These are phyloP conservation scores for Neospora caninum DNA, from an alignment of 169 alveolate genomes.

Conservation along the genomic window DNA sequence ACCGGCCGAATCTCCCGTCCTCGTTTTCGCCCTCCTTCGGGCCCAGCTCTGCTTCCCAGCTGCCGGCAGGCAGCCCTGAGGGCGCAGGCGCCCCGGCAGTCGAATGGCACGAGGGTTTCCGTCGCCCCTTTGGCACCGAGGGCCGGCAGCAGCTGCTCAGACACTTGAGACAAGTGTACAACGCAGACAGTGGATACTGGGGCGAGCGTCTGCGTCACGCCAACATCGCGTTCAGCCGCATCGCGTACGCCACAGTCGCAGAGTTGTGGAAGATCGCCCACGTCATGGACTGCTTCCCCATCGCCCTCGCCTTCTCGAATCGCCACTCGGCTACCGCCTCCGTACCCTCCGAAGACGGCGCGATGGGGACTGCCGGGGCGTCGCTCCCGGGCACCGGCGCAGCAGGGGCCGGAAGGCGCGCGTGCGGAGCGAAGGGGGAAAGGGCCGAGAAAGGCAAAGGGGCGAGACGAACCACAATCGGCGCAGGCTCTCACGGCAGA, in stretches of 20 bases:
- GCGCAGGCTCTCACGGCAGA: neutral
- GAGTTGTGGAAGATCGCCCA: constrained; percentile 63
- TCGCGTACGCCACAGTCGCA: constrained; percentile 64
- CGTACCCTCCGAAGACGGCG: neutral
- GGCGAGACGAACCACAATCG: neutral
- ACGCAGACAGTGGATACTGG: constrained; percentile 62
- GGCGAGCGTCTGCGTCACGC: constrained; percentile 44
- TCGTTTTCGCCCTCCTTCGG: neutral
- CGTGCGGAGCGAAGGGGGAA: neutral
- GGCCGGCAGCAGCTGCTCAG: constrained; percentile 64
- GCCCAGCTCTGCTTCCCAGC: neutral
- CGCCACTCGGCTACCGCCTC: constrained; percentile 17
- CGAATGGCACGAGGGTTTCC: constrained; percentile 64
- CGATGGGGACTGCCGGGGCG: neutral
- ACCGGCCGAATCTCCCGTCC: no score
- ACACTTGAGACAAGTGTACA: constrained; percentile 47
- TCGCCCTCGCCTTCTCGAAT: constrained; percentile 48
- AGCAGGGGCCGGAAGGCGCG: neutral
- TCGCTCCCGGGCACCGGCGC: neutral
- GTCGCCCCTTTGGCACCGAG: constrained; percentile 67
- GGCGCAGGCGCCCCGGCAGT: neutral
- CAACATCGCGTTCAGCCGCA: constrained; percentile 44
- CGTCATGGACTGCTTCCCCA: constrained; percentile 53
- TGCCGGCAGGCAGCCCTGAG: neutral
- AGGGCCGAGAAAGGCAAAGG: neutral